Percentiles rank a stretch among this genome's conserved stretches.
Evolutionary conservation across 805 yeast genomes (phyloP).

Genomic region (Wickerhamia fluorescens): DNA sequence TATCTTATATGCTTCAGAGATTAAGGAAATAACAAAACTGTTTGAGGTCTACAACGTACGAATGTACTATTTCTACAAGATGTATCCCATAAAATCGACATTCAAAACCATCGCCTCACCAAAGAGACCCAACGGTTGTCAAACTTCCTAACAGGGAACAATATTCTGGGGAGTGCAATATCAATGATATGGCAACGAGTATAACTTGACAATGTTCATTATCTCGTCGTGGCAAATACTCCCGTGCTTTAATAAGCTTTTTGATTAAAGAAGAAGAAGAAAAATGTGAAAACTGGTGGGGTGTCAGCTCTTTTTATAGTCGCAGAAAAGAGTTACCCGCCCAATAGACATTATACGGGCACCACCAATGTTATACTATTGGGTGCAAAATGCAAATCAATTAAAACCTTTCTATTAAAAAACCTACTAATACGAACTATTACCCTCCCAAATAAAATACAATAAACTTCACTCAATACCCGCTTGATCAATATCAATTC

Average conservation of each 20-base stretch:
- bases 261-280: constrained; percentile 41
- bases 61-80: too few relatives aligned
- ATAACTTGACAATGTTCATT: constrained; percentile 53
- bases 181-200: constrained; percentile 53
- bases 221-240: constrained; percentile 64
- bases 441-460: too few relatives aligned
- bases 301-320: constrained; percentile 5
- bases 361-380: too few relatives aligned
- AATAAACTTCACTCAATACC: neutral
- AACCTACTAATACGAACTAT: too few relatives aligned
- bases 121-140: constrained; percentile 42
- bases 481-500: constrained; percentile 47
- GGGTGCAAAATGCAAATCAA: too few relatives aligned
- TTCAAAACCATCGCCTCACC: constrained; percentile 52
- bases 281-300: constrained; percentile 3
- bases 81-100: constrained; percentile 50
- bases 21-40: too few relatives aligned
- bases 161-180: constrained; percentile 47
- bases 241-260: constrained; percentile 46
- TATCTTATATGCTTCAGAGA: too few relatives aligned
- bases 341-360: too few relatives aligned
- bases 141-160: constrained; percentile 56
- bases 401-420: too few relatives aligned
- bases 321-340: constrained; percentile 2
- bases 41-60: too few relatives aligned